phyloP scores from a whole-genome alignment of 2,329 filamentous ascomycete genomes.

The Aspergillus brasiliensis region DNA sequence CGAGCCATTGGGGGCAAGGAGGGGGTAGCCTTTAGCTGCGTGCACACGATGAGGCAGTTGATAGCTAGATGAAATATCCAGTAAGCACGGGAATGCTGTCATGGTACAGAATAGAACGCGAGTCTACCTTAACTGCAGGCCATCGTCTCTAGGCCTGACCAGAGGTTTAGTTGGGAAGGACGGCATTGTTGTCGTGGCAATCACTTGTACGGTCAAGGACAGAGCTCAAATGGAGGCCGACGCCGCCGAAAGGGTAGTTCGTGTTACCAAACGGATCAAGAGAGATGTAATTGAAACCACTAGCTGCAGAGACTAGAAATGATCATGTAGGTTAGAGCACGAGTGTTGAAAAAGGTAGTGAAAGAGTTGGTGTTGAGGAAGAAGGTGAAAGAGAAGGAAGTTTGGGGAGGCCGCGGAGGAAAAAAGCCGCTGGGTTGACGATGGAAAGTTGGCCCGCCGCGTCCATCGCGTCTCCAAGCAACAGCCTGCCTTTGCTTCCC shows the following conservation, averaged over 20 bases:
- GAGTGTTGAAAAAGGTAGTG: not conserved
- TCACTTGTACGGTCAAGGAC: not conserved
- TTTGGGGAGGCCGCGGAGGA: constrained; percentile 18
- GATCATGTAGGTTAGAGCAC: not conserved
- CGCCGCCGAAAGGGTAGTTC: not conserved
- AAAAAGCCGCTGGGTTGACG: constrained; percentile 27
- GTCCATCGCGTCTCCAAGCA: constrained; percentile 32
- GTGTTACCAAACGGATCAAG: not conserved
- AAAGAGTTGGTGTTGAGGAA: constrained; percentile 14
- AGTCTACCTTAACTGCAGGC: constrained; percentile 46
- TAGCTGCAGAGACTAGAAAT: not conserved
- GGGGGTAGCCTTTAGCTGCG: constrained; percentile 59
- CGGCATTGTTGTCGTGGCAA: constrained; percentile 30
- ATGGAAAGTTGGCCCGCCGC: constrained; percentile 23
- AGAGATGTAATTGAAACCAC: not conserved
- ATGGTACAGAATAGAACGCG: not conserved
- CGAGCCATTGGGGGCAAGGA: constrained; percentile 62
- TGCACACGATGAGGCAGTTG: constrained; percentile 61
- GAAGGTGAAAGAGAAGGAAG: constrained; percentile 1
- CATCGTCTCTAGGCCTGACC: constrained; percentile 42
- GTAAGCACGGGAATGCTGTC: constrained; percentile 10
- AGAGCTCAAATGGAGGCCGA: not conserved
- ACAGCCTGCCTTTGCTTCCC: constrained; percentile 17
- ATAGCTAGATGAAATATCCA: constrained; percentile 50
- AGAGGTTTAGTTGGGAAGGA: constrained; percentile 40